A percentile compares a stretch with the other conserved stretches of the same genome.
Evolutionary conservation across 2,329 filamentous ascomycete species (phyloP).

Genomic region (Colletotrichum echinochloae): DNA sequence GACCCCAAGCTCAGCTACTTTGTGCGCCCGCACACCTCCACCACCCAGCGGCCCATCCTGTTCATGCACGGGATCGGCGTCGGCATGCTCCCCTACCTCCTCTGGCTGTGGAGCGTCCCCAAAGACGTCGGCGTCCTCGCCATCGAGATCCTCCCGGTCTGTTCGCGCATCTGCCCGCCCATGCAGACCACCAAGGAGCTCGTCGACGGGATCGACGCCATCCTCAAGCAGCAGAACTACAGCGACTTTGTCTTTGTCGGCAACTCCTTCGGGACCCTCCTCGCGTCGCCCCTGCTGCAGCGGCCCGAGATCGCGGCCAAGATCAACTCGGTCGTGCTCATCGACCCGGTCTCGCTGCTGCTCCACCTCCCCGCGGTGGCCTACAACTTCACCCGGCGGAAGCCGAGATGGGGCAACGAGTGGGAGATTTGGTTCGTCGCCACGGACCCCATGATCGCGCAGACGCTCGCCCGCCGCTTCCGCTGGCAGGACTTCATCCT

Average conservation of each 20-base stretch:
- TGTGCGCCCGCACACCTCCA: constrained; percentile 72
- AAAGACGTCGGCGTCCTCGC: constrained; percentile 71
- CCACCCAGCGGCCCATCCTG: constrained; percentile 68
- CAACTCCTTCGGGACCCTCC: constrained; percentile 75
- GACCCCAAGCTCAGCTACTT: constrained; percentile 70
- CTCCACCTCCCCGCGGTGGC: constrained; percentile 77
- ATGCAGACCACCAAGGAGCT: constrained; percentile 40
- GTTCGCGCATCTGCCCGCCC: constrained; percentile 69
- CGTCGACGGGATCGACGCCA: constrained; percentile 46
- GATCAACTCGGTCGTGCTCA: constrained; percentile 60
- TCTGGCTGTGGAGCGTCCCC: constrained; percentile 64
- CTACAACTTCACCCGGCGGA: constrained; percentile 75
- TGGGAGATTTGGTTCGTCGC: constrained; percentile 79
- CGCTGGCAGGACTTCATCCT: constrained; percentile 79
- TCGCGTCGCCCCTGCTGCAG: constrained; percentile 62
- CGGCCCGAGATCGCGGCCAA: constrained; percentile 53
- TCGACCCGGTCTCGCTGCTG: constrained; percentile 75
- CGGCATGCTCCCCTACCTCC: constrained; percentile 72
- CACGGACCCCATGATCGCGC: constrained; percentile 74
- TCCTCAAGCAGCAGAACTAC: constrained; percentile 69
- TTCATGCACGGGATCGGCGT: constrained; percentile 80
- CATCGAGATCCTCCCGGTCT: constrained; percentile 74
- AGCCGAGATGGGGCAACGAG: constrained; percentile 70
- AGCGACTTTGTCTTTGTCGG: constrained; percentile 69
- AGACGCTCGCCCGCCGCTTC: constrained; percentile 74